Evolutionary conservation across 441 rosid species (phyloP).

Genomic region (Erysimum pusillum): DNA sequence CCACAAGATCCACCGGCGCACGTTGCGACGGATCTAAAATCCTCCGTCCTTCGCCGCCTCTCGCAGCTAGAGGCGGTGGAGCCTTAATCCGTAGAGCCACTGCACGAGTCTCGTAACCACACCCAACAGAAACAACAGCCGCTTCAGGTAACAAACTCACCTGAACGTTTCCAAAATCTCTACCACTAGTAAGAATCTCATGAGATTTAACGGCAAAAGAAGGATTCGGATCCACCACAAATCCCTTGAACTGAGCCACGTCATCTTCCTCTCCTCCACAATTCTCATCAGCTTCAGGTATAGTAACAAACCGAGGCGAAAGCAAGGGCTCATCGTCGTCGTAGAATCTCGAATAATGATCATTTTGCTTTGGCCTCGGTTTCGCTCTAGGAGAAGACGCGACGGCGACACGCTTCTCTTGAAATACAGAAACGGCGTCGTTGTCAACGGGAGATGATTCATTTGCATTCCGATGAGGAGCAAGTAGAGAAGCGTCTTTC

Average conservation of each 20-base stretch:
- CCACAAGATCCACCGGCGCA: conserved; percentile 70
- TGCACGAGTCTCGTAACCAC: conserved; percentile 63
- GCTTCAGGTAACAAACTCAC: conserved; percentile 63
- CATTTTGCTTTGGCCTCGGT: conserved; percentile 32
- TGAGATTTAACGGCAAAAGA: conserved; percentile 59
- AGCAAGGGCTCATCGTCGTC: conserved; percentile 74
- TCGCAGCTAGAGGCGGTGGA: conserved; percentile 44
- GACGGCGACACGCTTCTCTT: conserved; percentile 61
- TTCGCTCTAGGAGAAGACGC: conserved; percentile 61
- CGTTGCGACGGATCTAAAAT: conserved; percentile 57
- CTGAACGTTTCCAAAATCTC: conserved; percentile 58
- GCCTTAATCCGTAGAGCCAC: conserved; percentile 64
- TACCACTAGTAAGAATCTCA: conserved; percentile 41
- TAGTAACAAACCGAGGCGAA: conserved; percentile 57
- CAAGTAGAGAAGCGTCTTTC: conserved; percentile 71
- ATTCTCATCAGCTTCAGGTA: conserved; percentile 72
- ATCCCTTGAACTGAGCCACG: conserved; percentile 67
- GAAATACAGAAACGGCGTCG: conserved; percentile 37
- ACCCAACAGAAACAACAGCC: conserved; percentile 59
- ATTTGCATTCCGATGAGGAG: conserved; percentile 47
- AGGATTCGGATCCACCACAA: conserved; percentile 57
- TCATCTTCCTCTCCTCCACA: conserved; percentile 49
- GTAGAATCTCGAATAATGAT: conserved; percentile 49
- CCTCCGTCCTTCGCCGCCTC: conserved; percentile 32
- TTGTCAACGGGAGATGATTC: conserved; percentile 21